Conservation (phyloP, 2,329 filamentous ascomycete species). For the Beauveria bassiana region DNA sequence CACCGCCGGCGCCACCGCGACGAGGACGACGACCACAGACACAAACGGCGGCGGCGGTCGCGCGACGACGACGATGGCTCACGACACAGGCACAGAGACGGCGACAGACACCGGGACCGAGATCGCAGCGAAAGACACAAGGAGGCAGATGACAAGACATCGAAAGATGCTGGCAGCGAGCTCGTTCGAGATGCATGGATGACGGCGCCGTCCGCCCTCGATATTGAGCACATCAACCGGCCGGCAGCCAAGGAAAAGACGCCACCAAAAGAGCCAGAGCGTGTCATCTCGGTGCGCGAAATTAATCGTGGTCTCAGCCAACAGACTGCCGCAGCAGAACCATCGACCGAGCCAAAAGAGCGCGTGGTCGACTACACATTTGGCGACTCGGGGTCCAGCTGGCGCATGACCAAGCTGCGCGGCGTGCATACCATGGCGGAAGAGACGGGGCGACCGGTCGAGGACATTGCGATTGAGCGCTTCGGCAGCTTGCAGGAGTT, state of each 20-base stretch:
- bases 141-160: constrained; percentile 44
- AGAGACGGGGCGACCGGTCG: constrained; percentile 62
- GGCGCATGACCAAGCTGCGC: constrained; percentile 94
- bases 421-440: constrained; percentile 75
- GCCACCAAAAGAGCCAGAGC: constrained; percentile 49
- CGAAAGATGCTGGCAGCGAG: neutral
- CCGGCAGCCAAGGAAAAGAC: constrained; percentile 47
- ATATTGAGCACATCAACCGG: constrained; percentile 74
- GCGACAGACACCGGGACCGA: constrained; percentile 18
- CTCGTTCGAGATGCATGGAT: constrained; percentile 78
- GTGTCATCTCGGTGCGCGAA: constrained; percentile 71
- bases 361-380: constrained; percentile 66
- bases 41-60: constrained; percentile 24
- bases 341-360: constrained; percentile 39
- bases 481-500: constrained; percentile 79
- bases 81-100: constrained; percentile 46
- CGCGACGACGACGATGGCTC: constrained; percentile 49
- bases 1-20: constrained; percentile 35
- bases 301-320: constrained; percentile 61
- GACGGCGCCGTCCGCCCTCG: constrained; percentile 74
- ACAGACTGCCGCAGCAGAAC: neutral
- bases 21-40: constrained; percentile 27
- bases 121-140: constrained; percentile 24
- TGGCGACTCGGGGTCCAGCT: constrained; percentile 81
- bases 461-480: constrained; percentile 75